A percentile compares a stretch with the other conserved stretches of the same genome.
Conservation (phyloP, 805 yeast genomes). For the Yarrowia sp. region DNA sequence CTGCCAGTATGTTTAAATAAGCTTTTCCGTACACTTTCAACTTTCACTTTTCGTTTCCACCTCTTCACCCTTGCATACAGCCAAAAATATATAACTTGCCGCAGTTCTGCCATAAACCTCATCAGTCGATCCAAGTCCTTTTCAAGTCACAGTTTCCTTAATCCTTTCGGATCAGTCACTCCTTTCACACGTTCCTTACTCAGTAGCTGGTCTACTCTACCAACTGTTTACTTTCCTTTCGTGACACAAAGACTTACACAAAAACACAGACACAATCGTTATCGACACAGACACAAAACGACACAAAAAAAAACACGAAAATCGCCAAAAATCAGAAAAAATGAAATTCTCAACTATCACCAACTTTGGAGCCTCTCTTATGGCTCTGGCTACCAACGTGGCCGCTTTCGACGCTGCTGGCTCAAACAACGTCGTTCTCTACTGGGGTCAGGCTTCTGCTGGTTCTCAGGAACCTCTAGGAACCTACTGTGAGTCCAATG, state of each 20-base stretch:
- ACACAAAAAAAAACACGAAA: too few species aligned
- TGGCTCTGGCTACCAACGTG: slow-evolving; percentile 1
- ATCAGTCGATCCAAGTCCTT: slow-evolving; percentile 9
- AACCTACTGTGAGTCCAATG: slow-evolving; percentile 62
- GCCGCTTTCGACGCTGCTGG: slow-evolving; percentile 35
- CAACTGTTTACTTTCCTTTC: background rate
- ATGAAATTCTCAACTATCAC: background rate
- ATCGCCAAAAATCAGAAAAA: too few species aligned
- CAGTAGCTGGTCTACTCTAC: slow-evolving; percentile 18
- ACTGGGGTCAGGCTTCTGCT: slow-evolving; percentile 82
- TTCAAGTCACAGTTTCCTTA: background rate
- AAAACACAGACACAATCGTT: too few species aligned
- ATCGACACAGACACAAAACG: too few species aligned
- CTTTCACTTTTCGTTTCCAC: background rate
- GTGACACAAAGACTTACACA: background rate
- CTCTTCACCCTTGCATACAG: slow-evolving; percentile 10
- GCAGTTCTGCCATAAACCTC: background rate
- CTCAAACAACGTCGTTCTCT: slow-evolving; percentile 61
- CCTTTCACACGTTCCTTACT: slow-evolving; percentile 8
- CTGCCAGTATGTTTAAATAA: background rate
- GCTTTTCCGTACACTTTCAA: background rate
- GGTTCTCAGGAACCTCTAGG: slow-evolving; percentile 49
- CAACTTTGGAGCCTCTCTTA: background rate
- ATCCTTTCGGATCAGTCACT: slow-evolving; percentile 1
- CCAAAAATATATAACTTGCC: background rate